phyloP scores from a whole-genome alignment of 148 eudicot genomes.

The Pharnaceum exiguum region DNA sequence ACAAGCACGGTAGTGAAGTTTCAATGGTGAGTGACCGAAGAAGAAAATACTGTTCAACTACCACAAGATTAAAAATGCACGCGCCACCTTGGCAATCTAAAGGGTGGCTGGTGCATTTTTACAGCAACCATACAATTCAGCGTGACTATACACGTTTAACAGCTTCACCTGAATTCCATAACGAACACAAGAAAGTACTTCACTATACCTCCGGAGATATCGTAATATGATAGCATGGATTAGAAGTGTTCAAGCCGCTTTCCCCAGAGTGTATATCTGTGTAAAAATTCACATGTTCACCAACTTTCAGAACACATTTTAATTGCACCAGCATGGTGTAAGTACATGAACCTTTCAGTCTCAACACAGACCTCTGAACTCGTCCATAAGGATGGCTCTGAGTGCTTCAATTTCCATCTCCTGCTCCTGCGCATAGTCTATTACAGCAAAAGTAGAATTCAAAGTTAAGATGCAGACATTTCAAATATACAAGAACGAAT shows the following conservation, averaged over 20 bases:
- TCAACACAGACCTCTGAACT: slow-evolving; percentile 56
- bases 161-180: neutral
- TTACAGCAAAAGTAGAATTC: neutral
- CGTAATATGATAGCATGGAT: slow-evolving; percentile 69
- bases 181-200: neutral
- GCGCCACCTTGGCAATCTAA: too few species aligned
- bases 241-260: slow-evolving; percentile 90
- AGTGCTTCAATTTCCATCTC: slow-evolving; percentile 97
- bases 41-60: too few species aligned
- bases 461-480: neutral
- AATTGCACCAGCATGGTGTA: neutral
- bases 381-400: slow-evolving; percentile 83
- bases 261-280: slow-evolving; percentile 88
- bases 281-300: slow-evolving; percentile 20
- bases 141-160: neutral
- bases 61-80: too few species aligned
- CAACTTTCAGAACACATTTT: neutral
- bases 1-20: too few species aligned
- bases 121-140: neutral
- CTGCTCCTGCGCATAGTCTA: slow-evolving; percentile 81
- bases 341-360: neutral
- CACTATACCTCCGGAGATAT: slow-evolving; percentile 63
- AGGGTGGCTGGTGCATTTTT: too few species aligned
- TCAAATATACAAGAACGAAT: too few species aligned
- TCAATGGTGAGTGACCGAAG: too few species aligned